Evolutionary conservation across 1,284 basidiomycete species (phyloP).

Genomic region (Moesziomyces parantarcticus): DNA sequence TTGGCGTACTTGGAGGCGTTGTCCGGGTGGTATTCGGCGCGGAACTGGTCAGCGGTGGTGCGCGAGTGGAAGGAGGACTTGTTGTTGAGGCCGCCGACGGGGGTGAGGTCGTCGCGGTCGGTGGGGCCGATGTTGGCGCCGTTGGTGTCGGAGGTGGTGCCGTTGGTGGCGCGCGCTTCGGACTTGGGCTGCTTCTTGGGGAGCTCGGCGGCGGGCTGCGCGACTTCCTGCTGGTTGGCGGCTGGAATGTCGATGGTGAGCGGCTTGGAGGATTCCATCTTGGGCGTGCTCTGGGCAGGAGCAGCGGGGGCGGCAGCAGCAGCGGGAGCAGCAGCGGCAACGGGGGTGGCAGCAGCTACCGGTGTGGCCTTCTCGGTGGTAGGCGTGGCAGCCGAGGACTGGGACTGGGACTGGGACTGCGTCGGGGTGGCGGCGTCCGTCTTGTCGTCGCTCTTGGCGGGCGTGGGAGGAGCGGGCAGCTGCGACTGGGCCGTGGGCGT

Average conservation of each 20-base stretch:
- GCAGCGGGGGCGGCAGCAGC: slow-evolving; percentile 7
- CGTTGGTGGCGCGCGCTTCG: slow-evolving; percentile 15
- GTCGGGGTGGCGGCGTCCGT: slow-evolving; percentile 14
- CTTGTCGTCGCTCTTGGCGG: slow-evolving; percentile 28
- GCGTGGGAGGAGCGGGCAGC: slow-evolving; percentile 16
- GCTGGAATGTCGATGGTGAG: slow-evolving; percentile 48
- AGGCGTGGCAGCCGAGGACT: slow-evolving; percentile 19
- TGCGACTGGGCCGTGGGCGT: slow-evolving; percentile 4
- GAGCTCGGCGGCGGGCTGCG: slow-evolving; percentile 24
- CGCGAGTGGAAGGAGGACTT: slow-evolving; percentile 59
- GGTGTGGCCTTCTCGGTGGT: slow-evolving; percentile 10
- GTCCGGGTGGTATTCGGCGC: slow-evolving; percentile 52
- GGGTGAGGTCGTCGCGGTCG: slow-evolving; percentile 29
- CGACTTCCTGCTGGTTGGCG: slow-evolving; percentile 13
- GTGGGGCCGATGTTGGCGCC: neutral
- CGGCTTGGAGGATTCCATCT: slow-evolving; percentile 29
- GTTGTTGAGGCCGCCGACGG: slow-evolving; percentile 18
- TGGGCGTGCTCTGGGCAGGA: slow-evolving; percentile 7
- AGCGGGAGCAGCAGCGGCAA: slow-evolving; percentile 4
- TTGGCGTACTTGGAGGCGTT: slow-evolving; percentile 55
- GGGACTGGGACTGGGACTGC: slow-evolving; percentile 11
- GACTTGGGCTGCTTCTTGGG: slow-evolving; percentile 48
- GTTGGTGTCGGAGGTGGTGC: slow-evolving; percentile 13
- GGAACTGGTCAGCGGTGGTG: slow-evolving; percentile 37
- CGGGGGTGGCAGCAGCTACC: slow-evolving; percentile 11